Conservation (phyloP, 73 alveolate genomes). For the Loxodes magnus region DNA sequence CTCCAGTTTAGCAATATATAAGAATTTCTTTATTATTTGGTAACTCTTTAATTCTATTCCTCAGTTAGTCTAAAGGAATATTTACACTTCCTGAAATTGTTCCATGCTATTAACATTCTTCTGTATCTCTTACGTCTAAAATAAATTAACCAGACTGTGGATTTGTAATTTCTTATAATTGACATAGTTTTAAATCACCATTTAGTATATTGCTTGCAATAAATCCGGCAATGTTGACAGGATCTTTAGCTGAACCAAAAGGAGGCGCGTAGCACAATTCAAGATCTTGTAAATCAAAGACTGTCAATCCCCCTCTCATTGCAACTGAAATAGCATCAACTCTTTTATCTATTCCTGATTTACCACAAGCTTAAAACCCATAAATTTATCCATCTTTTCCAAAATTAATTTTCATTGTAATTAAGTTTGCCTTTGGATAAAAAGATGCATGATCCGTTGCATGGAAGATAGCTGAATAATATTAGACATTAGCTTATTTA, state of each 20-base stretch:
- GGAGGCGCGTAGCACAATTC: conserved; percentile 20
- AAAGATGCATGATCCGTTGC: too few relatives aligned
- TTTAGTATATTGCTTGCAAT: conserved; percentile 12
- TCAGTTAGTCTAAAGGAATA: too few relatives aligned
- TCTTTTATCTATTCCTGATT: conserved; percentile 13
- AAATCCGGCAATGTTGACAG: conserved; percentile 13
- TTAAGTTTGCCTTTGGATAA: conserved; percentile 3
- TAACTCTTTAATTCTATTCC: too few relatives aligned
- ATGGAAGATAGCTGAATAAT: too few relatives aligned
- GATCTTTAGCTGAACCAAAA: conserved; percentile 10
- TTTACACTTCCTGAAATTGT: too few relatives aligned
- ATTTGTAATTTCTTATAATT: too few relatives aligned
- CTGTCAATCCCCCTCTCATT: conserved; percentile 3
- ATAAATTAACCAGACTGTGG: too few relatives aligned
- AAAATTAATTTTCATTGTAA: conserved; percentile 6
- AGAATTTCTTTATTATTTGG: too few relatives aligned
- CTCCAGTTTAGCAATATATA: too few relatives aligned
- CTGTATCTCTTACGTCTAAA: too few relatives aligned
- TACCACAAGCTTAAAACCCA: conserved; percentile 1
- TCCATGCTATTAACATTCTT: too few relatives aligned
- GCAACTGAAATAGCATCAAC: conserved; percentile 9
- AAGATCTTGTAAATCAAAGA: not conserved
- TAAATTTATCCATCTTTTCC: conserved; percentile 5
- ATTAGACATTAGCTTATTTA: not conserved
- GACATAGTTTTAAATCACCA: too few relatives aligned